Conservation (phyloP, 768 basidiomycete genomes). For the Fibroporia radiculosa region DNA sequence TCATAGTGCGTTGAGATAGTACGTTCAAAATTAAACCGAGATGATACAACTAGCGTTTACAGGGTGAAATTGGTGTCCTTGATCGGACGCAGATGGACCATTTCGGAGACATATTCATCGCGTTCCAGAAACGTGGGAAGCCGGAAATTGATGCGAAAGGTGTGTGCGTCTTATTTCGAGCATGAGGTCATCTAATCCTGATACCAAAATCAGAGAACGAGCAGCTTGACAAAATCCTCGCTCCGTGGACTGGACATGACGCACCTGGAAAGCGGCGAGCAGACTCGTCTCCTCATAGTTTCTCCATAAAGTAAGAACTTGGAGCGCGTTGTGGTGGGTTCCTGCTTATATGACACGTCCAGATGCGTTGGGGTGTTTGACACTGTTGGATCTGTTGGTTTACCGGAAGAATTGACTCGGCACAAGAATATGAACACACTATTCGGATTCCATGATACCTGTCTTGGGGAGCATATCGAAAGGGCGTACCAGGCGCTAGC, state of each 20-base stretch:
- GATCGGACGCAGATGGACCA: constrained; percentile 66
- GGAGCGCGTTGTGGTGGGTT: not conserved
- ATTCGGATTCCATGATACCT: constrained; percentile 58
- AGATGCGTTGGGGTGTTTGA: constrained; percentile 73
- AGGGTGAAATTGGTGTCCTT: constrained; percentile 69
- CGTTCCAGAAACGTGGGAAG: constrained; percentile 57
- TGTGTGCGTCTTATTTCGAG: constrained; percentile 13
- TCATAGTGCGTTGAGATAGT: constrained; percentile 40
- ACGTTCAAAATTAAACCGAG: not conserved
- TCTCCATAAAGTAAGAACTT: constrained; percentile 51
- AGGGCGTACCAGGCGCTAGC: constrained; percentile 65
- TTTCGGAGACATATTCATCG: constrained; percentile 55
- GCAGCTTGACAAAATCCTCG: constrained; percentile 35
- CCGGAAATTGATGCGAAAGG: constrained; percentile 37
- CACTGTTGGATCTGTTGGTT: constrained; percentile 66
- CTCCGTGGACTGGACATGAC: constrained; percentile 43
- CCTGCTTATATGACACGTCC: not conserved
- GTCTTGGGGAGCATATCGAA: constrained; percentile 56
- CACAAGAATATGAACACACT: constrained; percentile 36
- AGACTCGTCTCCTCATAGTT: constrained; percentile 35
- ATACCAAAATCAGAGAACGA: constrained; percentile 23
- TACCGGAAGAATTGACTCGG: constrained; percentile 57
- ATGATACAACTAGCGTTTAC: not conserved
- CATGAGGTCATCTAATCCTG: not conserved
- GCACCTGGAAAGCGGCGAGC: constrained; percentile 50